Base-by-base conservation (phyloP, 2,329 filamentous ascomycete species). In the Exophiala sideris region DNA sequence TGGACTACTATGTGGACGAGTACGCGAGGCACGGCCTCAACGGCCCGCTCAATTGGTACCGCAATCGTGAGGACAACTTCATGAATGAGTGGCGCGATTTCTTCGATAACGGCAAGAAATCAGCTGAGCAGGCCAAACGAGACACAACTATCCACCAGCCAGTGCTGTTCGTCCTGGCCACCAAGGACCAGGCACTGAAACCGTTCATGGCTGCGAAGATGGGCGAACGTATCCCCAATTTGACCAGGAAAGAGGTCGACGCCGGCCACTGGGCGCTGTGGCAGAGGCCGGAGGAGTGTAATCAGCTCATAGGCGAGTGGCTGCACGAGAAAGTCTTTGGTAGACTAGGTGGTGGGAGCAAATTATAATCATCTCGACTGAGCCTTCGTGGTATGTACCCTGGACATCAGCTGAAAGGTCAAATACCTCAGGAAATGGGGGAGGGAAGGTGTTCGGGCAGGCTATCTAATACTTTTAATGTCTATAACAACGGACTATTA, bases 41-140 rank as follows among this genome's bases (percentile, higher is more conserved):
- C 60, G 90, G 90, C 0, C 89, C 90, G 12, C 76, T 90, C 56
- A 94, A 91, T 72, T 96, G 90, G 89, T 99, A 99, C 73, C 84
- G 91, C 40, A 87, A 82, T 2, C 77, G 82, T 16, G 75, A 81
- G 68, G 70, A 86, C 59, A 96, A 95, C 71, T 88, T 78, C 67
- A 80, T 89, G 38, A 89, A 96, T 59, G 94, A 96, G 56, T 68
- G 73, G 54, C 64, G 64, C 70, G 74, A 65, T 32, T 57, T 60
- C 53, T 61, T 62, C 39, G 52, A 47, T 38, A 45, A n/a, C 14
- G 56, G 50, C 20, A 29, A 41, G 4, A 57, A 56, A 34, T 46
- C 36, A n/a, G 18, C 45, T 12, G 21, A 33, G 18, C 42, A 52
- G 34, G 56, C 33, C 24, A 16, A 24, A 7, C 32, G 21, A 9